These are phyloP conservation scores for Serendipita vermifera DNA, from an alignment of 768 basidiomycete genomes.

Conservation along the genomic window DNA sequence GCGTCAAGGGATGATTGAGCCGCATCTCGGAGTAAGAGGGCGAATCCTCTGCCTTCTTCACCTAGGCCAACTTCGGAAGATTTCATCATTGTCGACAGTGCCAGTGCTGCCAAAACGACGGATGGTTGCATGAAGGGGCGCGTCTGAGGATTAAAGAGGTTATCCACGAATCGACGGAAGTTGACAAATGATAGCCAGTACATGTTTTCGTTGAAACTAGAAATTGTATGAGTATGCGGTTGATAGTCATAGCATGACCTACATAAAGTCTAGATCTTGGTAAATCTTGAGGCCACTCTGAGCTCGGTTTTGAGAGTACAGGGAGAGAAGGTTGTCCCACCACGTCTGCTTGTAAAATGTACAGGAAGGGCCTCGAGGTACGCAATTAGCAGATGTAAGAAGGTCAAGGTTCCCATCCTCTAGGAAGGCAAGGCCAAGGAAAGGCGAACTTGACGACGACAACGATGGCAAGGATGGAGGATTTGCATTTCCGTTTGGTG, in stretches of 20 bases:
- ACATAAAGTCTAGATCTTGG: slow-evolving; percentile 42
- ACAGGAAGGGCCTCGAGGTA: slow-evolving; percentile 19
- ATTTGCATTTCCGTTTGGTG: no score
- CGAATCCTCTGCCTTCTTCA: slow-evolving; percentile 39
- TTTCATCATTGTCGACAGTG: slow-evolving; percentile 56
- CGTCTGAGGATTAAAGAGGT: slow-evolving; percentile 38
- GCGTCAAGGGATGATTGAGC: slow-evolving; percentile 35
- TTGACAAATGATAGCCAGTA: slow-evolving; percentile 63
- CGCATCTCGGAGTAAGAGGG: slow-evolving; percentile 42
- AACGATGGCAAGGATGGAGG: no score
- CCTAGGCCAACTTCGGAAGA: slow-evolving; percentile 56
- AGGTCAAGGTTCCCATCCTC: no score
- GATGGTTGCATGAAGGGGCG: slow-evolving; percentile 54
- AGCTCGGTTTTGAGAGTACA: slow-evolving; percentile 30
- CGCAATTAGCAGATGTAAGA: no score
- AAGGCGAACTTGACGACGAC: no score
- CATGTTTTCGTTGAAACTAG: slow-evolving; percentile 50
- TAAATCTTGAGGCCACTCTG: slow-evolving; percentile 28
- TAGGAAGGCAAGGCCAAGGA: no score
- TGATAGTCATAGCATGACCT: slow-evolving; percentile 20
- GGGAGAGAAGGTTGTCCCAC: slow-evolving; percentile 38
- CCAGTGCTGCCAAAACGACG: slow-evolving; percentile 53
- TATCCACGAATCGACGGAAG: slow-evolving; percentile 37
- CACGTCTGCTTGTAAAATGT: slow-evolving; percentile 29
- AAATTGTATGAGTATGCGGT: no score